Base-by-base conservation (phyloP, 345 rosid species). In the Punica granatum region DNA sequence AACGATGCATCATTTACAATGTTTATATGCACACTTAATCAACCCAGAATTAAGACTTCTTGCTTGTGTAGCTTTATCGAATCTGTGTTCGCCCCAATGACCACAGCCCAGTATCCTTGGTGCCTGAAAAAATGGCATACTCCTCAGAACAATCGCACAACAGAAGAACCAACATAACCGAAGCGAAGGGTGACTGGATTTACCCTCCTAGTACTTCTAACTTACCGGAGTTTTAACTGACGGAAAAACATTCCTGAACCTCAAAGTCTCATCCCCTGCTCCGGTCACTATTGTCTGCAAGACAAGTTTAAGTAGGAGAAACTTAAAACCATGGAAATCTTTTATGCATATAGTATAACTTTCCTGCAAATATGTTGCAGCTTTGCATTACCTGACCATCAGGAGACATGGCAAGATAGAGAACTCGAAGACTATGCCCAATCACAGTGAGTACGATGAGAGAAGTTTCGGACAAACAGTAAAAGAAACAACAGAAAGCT, bases 31-130 rank as follows among this genome's bases (percentile, higher is more conserved):
- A 53, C 61, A 9, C 19, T 56, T 28, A 12, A 4, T 56, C 61
- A 56, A 53, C 3, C 23, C 58, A 21, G n/a, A 51, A 21, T n/a
- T 13, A 56, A 30, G 61, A 56, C 32, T 26, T 26, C 61, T 3
- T 56, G 2, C 2, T 1, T 18, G 4, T 30, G 61, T 56, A 60
- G 59, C 39, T 70, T 82, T 80, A 92, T 74, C 97, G 80, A 48
- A 93, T 90, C 19, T 93, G 92, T 36, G 97, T 86, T 69, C 92
- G 72, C 60, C 97, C 99, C 35, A 89, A 46, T 31, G 99, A 94
- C 99, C 98, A 91, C 25, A 91, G 89, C n/a, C 96, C 92, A 7
- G 95, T 81, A 68, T 94, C 98, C 78, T 84, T 91, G 90, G 92
- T 70, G 93, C 82, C 99, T 93, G 88, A 14, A 60, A 64, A 79